Percentiles rank a stretch among this genome's conserved stretches.
These are phyloP conservation scores for Myrmaecium sp. DNA, from an alignment of 2,329 filamentous ascomycete species.

Conservation along the genomic window DNA sequence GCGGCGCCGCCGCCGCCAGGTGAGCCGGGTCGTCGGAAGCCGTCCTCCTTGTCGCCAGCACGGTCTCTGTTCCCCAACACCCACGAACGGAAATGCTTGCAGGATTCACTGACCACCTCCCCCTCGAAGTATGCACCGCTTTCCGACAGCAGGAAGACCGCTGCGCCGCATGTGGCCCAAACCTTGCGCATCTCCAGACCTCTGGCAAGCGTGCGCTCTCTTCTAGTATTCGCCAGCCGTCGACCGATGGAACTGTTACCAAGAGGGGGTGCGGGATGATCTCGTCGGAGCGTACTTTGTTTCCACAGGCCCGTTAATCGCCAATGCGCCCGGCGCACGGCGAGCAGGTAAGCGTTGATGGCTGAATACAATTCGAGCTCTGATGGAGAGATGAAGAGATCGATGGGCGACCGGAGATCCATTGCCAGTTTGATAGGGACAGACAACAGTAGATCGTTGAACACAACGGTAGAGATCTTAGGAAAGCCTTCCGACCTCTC, in stretches of 20 bases:
- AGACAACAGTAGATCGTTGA: conserved; percentile 69
- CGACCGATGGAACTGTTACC: conserved; percentile 45
- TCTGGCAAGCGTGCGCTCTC: conserved; percentile 47
- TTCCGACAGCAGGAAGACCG: conserved; percentile 78
- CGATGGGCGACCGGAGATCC: conserved; percentile 60
- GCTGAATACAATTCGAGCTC: conserved; percentile 67
- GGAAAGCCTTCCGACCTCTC: conserved; percentile 15
- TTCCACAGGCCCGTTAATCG: conserved; percentile 78
- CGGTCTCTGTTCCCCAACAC: conserved; percentile 27
- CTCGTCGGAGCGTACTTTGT: conserved; percentile 57
- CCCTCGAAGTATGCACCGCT: conserved; percentile 79
- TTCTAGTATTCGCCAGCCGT: conserved; percentile 41
- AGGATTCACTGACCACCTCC: conserved; percentile 68
- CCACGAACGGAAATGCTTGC: conserved; percentile 66
- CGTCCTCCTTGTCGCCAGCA: no score
- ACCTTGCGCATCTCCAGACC: conserved; percentile 56
- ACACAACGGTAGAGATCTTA: conserved; percentile 36
- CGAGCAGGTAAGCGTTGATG: conserved; percentile 77
- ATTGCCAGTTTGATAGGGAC: conserved; percentile 55
- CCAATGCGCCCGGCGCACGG: conserved; percentile 71
- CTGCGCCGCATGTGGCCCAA: conserved; percentile 80
- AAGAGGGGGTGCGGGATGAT: conserved; percentile 54
- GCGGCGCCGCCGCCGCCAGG: neutral
- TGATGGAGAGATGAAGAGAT: conserved; percentile 64
- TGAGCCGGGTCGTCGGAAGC: neutral